Base-by-base conservation (phyloP, 768 basidiomycete species). In the Psilocybe azurescens region DNA sequence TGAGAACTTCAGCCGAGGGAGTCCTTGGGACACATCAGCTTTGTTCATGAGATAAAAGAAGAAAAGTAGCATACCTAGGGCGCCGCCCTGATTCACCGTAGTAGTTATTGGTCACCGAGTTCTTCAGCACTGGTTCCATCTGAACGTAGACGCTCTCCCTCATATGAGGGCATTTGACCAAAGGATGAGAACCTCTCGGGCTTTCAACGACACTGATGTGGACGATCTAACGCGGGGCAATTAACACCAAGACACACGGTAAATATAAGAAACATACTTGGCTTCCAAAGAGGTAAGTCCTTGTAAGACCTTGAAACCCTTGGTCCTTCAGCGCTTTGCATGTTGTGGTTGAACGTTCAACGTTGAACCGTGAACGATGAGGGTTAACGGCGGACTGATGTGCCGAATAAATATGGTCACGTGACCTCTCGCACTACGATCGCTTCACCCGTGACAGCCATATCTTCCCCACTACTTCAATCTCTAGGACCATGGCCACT, bases 121-220 rank as follows among this genome's bases (percentile, higher is more conserved):
- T 85, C 76, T 91, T 94, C 52, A 99, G 84, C 56, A 99, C 90
- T 29, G 89, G 82, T 79, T 97, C 96, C 93, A 99, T 97, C 75
- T 99, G 97, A 29, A 87, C 80, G 46, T n/a, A 89, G 81, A 60
- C 97, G 91, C 74, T 99, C n/a, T n/a, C n/a, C 97, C 70, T 98
- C 95, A 72, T 94, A 97, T 13, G 95, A 97, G 5, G 97, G 97
- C 86, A 99, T 91, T 74, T 97, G 94, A 51, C 93, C 94, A 33
- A 20, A 94, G 84, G 70, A 99, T 99, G 51, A 99, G 84, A 6
- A 97, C 97, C 79, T 99, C 97, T 50, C 97, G 92, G 46, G 97
- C 97, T 77, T 97, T 98, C 65, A 99, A 78, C 2, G 96, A 86
- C 38, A 99, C 96, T 58, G 89, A 82, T 32, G 88, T 93, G n/a